Percentiles rank a stretch among this genome's conserved stretches.
Evolutionary conservation across 2,329 filamentous ascomycete genomes (phyloP).

Genomic region (Magnaporthiopsis poae): DNA sequence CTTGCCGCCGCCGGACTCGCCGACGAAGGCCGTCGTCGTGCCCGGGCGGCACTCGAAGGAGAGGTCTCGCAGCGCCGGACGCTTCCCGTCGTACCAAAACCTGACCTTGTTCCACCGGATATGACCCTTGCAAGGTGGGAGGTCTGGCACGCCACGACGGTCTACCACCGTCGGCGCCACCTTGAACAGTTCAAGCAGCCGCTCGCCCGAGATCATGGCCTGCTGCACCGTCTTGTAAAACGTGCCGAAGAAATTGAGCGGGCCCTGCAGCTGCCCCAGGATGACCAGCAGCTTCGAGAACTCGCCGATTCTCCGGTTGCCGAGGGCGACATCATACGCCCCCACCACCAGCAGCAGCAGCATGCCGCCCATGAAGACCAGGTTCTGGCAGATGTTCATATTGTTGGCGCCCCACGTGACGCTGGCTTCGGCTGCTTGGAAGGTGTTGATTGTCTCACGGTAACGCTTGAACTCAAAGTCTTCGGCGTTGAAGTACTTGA

Average conservation of each 20-base stretch:
- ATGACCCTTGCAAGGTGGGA: conserved; percentile 65
- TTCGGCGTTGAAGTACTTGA: conserved; percentile 84
- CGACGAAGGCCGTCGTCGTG: conserved; percentile 89
- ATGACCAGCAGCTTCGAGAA: conserved; percentile 69
- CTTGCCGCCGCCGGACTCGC: conserved; percentile 93
- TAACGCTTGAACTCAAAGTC: conserved; percentile 69
- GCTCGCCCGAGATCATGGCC: conserved; percentile 93
- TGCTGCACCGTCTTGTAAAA: conserved; percentile 95
- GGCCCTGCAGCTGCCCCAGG: conserved; percentile 68
- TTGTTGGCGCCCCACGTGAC: conserved; percentile 67
- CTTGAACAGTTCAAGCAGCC: conserved; percentile 90
- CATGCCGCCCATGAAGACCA: conserved; percentile 70
- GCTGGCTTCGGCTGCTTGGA: conserved; percentile 64
- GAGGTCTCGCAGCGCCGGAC: conserved; percentile 73
- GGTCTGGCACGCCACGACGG: conserved; percentile 49
- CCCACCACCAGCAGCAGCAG: conserved; percentile 63
- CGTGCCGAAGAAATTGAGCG: conserved; percentile 80
- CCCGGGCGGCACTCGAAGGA: conserved; percentile 79
- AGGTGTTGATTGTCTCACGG: conserved; percentile 57
- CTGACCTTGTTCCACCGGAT: conserved; percentile 81
- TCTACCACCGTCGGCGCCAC: conserved; percentile 88
- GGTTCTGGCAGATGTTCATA: conserved; percentile 72
- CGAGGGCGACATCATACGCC: conserved; percentile 65
- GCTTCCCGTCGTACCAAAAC: conserved; percentile 81
- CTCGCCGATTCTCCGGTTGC: conserved; percentile 54